Conservation (phyloP, 192 early-diverging fungal species). For the Backusella westeae region DNA sequence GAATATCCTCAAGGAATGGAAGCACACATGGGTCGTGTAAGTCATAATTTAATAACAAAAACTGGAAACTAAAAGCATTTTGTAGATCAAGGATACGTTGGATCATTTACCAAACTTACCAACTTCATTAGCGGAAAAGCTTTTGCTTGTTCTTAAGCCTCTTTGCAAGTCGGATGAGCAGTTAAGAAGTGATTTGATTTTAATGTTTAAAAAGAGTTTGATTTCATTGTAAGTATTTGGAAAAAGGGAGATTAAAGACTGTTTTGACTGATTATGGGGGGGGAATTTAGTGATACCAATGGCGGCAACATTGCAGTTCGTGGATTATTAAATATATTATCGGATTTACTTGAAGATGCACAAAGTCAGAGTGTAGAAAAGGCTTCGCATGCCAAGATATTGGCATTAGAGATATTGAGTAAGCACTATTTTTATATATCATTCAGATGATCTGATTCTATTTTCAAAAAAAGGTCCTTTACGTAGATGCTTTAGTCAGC, state of each 20-base stretch:
- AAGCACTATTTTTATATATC: background rate
- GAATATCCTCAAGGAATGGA: slow-evolving; percentile 33
- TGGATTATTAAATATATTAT: slow-evolving; percentile 57
- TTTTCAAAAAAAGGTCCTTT: slow-evolving; percentile 47
- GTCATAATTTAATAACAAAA: no score
- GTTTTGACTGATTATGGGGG: background rate
- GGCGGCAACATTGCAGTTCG: slow-evolving; percentile 59
- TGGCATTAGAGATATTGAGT: slow-evolving; percentile 50
- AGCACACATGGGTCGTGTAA: slow-evolving; percentile 8
- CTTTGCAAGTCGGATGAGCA: slow-evolving; percentile 48
- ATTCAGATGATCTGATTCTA: background rate
- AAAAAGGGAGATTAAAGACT: background rate
- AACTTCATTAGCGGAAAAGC: slow-evolving; percentile 42
- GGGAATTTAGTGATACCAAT: slow-evolving; percentile 43
- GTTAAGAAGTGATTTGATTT: slow-evolving; percentile 59
- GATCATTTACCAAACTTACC: slow-evolving; percentile 65
- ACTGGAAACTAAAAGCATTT: background rate
- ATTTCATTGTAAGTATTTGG: slow-evolving; percentile 53
- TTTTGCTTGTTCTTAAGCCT: slow-evolving; percentile 57
- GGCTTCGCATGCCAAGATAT: slow-evolving; percentile 10
- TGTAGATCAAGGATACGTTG: slow-evolving; percentile 59
- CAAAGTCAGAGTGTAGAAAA: slow-evolving; percentile 13
- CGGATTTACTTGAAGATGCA: slow-evolving; percentile 24
- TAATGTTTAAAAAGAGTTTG: slow-evolving; percentile 69
- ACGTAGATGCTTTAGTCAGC: slow-evolving; percentile 68